Evolutionary conservation across 345 rosid genomes (phyloP), one percentile per base, ranked within the genome.

Genomic region (Salix arbutifolia): DNA sequence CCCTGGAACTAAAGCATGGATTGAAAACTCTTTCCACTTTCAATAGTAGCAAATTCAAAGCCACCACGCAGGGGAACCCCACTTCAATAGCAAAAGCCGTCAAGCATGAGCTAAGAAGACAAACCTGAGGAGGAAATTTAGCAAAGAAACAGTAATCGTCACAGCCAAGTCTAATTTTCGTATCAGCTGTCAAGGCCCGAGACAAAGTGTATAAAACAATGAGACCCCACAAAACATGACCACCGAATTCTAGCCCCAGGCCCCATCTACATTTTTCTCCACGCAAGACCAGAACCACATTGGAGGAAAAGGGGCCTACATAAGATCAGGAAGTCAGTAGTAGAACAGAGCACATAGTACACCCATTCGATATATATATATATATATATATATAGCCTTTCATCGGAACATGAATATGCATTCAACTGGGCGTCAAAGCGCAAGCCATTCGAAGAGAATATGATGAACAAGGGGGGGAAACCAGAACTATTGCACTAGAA

Each of bases 221-320:
- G 12, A 52, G 71, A 73, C 83, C 83, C 85, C 80, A 79, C 80
- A 56, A 16, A 48, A 21, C 53, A 64, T 40, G 70, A 75, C 69
- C 75, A 46, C 53, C 40, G 61, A 64, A 84, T 67, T 77, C 25
- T 28, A 19, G 8, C 31, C 48, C 71, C 53, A 42, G 72, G 21
- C 58, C 67, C 74, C 66, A 35, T 68, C 52, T 44, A 4, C 72
- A 9, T n/a, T 65, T 21, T 28, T 77, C 23, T 53, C 69, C 38
- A 69, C 8, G 18, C 31, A 35, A 69, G 61, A 71, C 50, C n/a
- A 61, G 17, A 30, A 6, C 37, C 31, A 52, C 67, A 8, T 60
- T 38, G 25, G 42, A 52, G 46, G 46, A n/a, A n/a, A 67, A 76
- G 83, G 81, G 81, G 76, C 87, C 80, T 82, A 77, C 84, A 72